phyloP scores from a whole-genome alignment of 75 land plant genomes.

The Sequoiadendron giganteum region DNA sequence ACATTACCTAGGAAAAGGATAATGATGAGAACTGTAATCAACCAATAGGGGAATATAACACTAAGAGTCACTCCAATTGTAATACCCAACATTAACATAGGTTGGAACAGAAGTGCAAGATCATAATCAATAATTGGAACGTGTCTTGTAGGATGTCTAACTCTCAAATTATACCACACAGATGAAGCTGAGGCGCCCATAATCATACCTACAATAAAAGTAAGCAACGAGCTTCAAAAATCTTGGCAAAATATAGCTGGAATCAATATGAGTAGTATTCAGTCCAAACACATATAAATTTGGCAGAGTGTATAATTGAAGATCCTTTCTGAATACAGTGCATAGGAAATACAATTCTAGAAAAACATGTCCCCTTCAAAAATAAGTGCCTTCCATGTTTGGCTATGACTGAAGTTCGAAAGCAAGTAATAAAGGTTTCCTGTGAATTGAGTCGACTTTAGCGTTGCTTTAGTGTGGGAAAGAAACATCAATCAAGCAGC shows the following conservation, averaged over 20 bases:
- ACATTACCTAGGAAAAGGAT: slow-evolving; percentile 58
- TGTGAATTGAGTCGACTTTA: too few species aligned
- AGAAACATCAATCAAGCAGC: too few species aligned
- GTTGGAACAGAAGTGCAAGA: slow-evolving; percentile 78
- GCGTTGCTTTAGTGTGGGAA: too few species aligned
- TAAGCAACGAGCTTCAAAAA: neutral
- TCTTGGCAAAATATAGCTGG: neutral
- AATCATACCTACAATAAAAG: slow-evolving; percentile 65
- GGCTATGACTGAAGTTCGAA: too few species aligned
- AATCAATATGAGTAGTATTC: neutral
- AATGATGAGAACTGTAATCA: slow-evolving; percentile 76
- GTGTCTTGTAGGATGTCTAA: slow-evolving; percentile 56
- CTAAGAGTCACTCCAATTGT: slow-evolving; percentile 78
- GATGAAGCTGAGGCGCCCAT: slow-evolving; percentile 85
- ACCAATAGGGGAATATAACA: slow-evolving; percentile 85
- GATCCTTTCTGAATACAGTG: too few species aligned
- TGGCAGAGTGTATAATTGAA: too few species aligned
- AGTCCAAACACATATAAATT: too few species aligned
- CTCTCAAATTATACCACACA: slow-evolving; percentile 73
- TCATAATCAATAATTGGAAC: slow-evolving; percentile 79
- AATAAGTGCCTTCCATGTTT: too few species aligned
- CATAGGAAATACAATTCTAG: too few species aligned
- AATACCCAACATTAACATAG: slow-evolving; percentile 86
- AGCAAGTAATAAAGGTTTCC: too few species aligned
- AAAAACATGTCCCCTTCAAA: too few species aligned